Conservation (phyloP, 1,139 yeast species). For the Debaryomyces psychrophilus region DNA sequence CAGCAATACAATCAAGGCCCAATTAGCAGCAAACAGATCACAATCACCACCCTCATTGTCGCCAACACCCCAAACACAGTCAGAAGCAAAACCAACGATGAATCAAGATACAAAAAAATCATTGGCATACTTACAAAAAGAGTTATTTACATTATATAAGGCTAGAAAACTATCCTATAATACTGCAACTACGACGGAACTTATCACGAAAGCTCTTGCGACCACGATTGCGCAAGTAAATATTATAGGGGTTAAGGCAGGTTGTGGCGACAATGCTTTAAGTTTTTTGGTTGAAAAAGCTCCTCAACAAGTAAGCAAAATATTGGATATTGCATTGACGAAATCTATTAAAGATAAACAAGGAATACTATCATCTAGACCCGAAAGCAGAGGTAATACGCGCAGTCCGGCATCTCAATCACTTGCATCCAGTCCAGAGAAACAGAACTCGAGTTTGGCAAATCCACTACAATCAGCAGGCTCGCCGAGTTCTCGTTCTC, state of each 20-base stretch:
- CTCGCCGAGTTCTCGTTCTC: not conserved
- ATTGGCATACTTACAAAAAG: conserved; percentile 69
- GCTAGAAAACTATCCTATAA: conserved; percentile 67
- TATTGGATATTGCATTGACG: conserved; percentile 80
- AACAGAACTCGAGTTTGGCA: conserved; percentile 6
- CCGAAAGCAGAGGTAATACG: conserved; percentile 32
- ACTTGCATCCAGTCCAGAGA: conserved; percentile 13
- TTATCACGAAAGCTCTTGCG: conserved; percentile 89
- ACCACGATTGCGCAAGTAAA: conserved; percentile 90
- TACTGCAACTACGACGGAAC: conserved; percentile 73
- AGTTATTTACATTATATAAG: conserved; percentile 67
- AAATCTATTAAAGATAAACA: conserved; percentile 70
- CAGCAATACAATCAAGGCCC: conserved; percentile 48
- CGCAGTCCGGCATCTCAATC: conserved; percentile 26
- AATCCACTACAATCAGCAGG: conserved; percentile 3
- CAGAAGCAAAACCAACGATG: conserved; percentile 22
- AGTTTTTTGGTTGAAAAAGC: conserved; percentile 82
- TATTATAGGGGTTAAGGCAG: conserved; percentile 83
- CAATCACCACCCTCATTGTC: conserved; percentile 21
- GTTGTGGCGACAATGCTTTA: conserved; percentile 79
- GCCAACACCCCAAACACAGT: conserved; percentile 13
- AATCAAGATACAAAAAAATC: conserved; percentile 65
- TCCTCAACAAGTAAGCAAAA: conserved; percentile 82
- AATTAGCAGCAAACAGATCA: conserved; percentile 56
- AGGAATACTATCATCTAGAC: conserved; percentile 26